Percentiles rank a stretch among this genome's conserved stretches.
Conservation (phyloP, 192 early-diverging fungal genomes). For the Coemansia sp. region DNA sequence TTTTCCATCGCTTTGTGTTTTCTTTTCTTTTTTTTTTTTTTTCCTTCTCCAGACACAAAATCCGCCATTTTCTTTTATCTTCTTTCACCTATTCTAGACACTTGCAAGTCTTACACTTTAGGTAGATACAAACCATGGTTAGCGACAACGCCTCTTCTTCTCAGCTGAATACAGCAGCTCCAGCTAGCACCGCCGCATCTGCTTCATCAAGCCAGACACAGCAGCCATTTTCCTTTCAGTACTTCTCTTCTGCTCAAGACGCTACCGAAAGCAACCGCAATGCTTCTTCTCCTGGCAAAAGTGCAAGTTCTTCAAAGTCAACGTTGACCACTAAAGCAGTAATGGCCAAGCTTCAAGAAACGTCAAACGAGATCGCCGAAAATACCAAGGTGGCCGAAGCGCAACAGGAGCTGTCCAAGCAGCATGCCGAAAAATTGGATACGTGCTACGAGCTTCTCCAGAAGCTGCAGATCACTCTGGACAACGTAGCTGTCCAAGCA, state of each 20-base stretch:
- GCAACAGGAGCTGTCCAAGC: not conserved
- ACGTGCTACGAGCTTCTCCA: conserved; percentile 2
- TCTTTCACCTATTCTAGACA: too few species aligned
- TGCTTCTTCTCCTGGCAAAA: too few species aligned
- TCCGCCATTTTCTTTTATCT: too few species aligned
- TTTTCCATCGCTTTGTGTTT: too few species aligned
- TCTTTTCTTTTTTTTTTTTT: too few species aligned
- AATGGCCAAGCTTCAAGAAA: not conserved
- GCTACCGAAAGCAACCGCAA: too few species aligned
- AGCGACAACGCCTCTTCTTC: not conserved
- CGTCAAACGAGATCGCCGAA: not conserved
- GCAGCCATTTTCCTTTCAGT: not conserved
- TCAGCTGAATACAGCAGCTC: not conserved
- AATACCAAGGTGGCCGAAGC: not conserved
- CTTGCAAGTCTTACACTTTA: too few species aligned
- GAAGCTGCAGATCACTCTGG: not conserved
- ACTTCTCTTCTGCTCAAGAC: too few species aligned
- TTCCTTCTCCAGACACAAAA: too few species aligned
- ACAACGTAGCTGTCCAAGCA: not conserved
- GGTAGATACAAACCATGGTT: not conserved
- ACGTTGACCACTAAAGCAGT: not conserved
- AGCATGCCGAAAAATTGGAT: not conserved
- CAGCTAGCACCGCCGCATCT: not conserved
- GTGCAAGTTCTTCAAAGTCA: too few species aligned
- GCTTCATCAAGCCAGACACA: not conserved